Base-by-base conservation (phyloP, 208 protist genomes). In the Porcisia hertigi region DNA sequence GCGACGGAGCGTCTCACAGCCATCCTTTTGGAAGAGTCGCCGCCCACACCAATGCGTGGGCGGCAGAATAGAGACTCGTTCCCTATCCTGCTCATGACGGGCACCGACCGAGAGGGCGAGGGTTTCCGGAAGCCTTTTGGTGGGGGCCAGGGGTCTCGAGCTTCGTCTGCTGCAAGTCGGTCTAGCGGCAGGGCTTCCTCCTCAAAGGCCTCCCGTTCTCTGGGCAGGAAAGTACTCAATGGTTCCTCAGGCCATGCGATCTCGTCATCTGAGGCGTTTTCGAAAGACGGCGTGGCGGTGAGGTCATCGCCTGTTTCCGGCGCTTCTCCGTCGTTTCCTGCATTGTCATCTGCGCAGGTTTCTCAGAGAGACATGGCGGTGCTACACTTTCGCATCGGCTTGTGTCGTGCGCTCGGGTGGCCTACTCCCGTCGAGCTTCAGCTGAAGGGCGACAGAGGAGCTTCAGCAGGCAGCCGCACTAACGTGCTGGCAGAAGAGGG, bases 381-480 rank as follows among this genome's bases (percentile, higher is more conserved):
- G 20, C 49, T 83, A 52, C 72, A 62, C 52, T 45, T 75, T 45
- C 82, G 76, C 49, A 49, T 79, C n/a, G 79, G 77, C 1, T 79
- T 86, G 49, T 67, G 57, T 18, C 82, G 82, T 39, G 58, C 82
- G 5, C 79, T 92, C 34, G 88, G 79, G 8, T 84, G 86, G 63
- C 77, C 80, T 52, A 55, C 34, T 65, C 73, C 69, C 47, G 55
- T 1, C 49, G 63, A 43, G 73, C 67, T 60, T 45, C 60, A n/a
- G 81, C 52, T 11, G 64, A n/a, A 41, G 58, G 62, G 25, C 0
- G 41, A 25, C 12, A 39, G 6, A 7, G 69, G 34, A 16, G 47
- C 34, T 34, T 25, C 12, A 9, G 49, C 34, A 34, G 39, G 71
- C 41, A 43, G 52, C 53, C 41, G 34, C 34, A 23, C 0, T 14